Percentiles rank a stretch among this genome's conserved stretches.
These are phyloP conservation scores for Hemisphaericaspora xylofermentans DNA, from an alignment of 1,139 yeast species.

Conservation along the genomic window DNA sequence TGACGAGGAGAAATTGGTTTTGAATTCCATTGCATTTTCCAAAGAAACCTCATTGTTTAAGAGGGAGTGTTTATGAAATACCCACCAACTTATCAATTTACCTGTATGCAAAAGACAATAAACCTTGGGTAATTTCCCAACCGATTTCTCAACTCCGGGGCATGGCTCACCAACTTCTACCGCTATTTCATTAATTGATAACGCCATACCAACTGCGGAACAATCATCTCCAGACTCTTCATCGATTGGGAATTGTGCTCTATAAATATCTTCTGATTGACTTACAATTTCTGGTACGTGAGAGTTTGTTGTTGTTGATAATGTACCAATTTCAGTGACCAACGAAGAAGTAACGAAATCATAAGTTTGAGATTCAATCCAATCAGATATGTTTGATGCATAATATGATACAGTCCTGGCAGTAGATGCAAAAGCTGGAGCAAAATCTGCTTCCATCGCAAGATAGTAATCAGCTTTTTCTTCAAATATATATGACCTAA, in stretches of 20 bases:
- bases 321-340: constrained; percentile 56
- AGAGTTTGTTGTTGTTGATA: constrained; percentile 1
- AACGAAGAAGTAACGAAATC: constrained; percentile 56
- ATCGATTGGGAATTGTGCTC: constrained; percentile 71
- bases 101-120: constrained; percentile 67
- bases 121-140: constrained; percentile 58
- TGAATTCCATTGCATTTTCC: constrained; percentile 14
- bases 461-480: constrained; percentile 8
- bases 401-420: constrained; percentile 53
- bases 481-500: constrained; percentile 12
- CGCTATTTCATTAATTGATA: constrained; percentile 53
- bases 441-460: constrained; percentile 33
- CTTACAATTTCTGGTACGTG: constrained; percentile 7
- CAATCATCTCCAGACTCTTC: constrained; percentile 65
- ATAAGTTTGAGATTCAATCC: constrained; percentile 36
- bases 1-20: background rate
- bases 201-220: constrained; percentile 64
- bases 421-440: constrained; percentile 58
- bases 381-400: constrained; percentile 36
- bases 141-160: constrained; percentile 52
- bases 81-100: constrained; percentile 59
- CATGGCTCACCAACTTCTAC: constrained; percentile 51
- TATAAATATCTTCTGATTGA: constrained; percentile 58
- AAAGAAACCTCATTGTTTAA: constrained; percentile 28
- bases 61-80: constrained; percentile 53